Percentiles rank a stretch among this genome's conserved stretches.
phyloP scores from a whole-genome alignment of 2,329 filamentous ascomycete genomes.

The Graphiopsis chlorocephala region DNA sequence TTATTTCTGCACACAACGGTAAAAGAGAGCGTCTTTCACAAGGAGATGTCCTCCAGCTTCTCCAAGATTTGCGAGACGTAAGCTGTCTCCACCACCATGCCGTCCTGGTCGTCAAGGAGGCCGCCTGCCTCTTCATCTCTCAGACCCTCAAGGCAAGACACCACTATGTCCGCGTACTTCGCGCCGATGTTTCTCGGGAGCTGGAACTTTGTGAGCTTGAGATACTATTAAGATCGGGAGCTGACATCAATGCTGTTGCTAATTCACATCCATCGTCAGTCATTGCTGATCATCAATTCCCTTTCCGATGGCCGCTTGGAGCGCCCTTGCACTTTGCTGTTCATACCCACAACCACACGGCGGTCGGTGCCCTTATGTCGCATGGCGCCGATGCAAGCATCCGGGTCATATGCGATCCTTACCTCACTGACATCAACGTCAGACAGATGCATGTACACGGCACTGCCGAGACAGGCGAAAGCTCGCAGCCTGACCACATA shows the following conservation, averaged over 20 bases:
- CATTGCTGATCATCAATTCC: too few relatives aligned
- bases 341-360: too few relatives aligned
- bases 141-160: background rate
- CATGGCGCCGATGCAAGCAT: background rate
- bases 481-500: background rate
- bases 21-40: too few relatives aligned
- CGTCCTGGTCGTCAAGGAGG: background rate
- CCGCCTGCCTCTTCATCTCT: background rate
- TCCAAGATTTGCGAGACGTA: background rate
- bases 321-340: too few relatives aligned
- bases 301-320: too few relatives aligned
- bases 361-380: background rate
- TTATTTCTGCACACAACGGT: too few relatives aligned
- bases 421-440: background rate
- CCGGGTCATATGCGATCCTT: background rate
- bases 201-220: background rate
- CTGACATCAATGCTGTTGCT: too few relatives aligned
- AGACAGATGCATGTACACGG: background rate
- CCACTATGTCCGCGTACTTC: background rate
- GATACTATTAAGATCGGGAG: background rate
- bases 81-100: background rate
- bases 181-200: background rate
- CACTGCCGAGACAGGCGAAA: background rate
- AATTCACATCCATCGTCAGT: too few relatives aligned
- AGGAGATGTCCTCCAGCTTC: too few relatives aligned